A percentile compares a stretch with the other conserved stretches of the same genome.
Evolutionary conservation across 1,139 yeast species (phyloP).

Genomic region (Candida frijolesensis): DNA sequence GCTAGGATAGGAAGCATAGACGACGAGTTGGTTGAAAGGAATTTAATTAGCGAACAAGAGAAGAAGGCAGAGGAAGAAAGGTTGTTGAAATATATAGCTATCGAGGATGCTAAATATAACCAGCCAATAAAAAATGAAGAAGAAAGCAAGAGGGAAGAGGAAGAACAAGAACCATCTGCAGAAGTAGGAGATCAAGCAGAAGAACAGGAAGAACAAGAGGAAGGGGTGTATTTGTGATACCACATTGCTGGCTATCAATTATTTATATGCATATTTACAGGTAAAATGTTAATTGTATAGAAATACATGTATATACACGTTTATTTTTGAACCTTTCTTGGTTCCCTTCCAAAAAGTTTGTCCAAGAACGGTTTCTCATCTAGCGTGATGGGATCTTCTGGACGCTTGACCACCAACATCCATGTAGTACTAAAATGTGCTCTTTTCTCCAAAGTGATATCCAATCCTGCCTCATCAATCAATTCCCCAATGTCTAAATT

Average conservation of each 20-base stretch:
- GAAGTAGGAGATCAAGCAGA: conserved; percentile 6
- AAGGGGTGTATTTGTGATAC: conserved; percentile 17
- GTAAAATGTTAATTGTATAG: background rate
- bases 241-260: background rate
- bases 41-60: conserved; percentile 19
- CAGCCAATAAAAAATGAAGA: background rate
- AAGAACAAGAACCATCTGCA: background rate
- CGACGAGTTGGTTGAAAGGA: conserved; percentile 30
- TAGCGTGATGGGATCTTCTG: conserved; percentile 56
- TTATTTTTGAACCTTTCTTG: conserved; percentile 15
- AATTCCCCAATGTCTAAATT: conserved; percentile 89
- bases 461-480: conserved; percentile 81
- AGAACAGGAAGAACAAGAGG: conserved; percentile 10
- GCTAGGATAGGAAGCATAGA: conserved; percentile 25
- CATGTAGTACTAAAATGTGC: conserved; percentile 95
- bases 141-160: conserved; percentile 3
- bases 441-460: conserved; percentile 75
- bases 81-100: conserved; percentile 10
- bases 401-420: conserved; percentile 74
- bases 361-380: conserved; percentile 49
- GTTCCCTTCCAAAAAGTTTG: conserved; percentile 42
- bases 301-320: conserved; percentile 2
- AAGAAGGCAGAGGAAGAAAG: conserved; percentile 12
- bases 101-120: conserved; percentile 9
- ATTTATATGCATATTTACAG: conserved; percentile 9